These are phyloP conservation scores for Rhodamnia rubescens DNA, from an alignment of 345 rosid genomes.

Conservation along the genomic window DNA sequence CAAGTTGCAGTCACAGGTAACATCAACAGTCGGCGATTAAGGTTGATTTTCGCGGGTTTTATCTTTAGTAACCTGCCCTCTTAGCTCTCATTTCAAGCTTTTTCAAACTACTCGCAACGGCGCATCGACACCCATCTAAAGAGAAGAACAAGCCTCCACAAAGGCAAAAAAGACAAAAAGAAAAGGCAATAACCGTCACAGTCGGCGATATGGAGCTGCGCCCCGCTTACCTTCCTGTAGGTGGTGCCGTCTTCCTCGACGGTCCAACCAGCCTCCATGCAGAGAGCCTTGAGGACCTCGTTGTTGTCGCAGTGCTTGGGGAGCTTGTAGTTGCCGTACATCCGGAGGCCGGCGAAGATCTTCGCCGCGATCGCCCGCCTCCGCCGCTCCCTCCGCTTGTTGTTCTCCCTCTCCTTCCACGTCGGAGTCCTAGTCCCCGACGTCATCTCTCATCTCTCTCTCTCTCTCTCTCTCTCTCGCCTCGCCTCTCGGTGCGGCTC, in stretches of 20 bases:
- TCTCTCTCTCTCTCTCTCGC: not conserved
- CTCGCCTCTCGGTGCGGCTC: not conserved
- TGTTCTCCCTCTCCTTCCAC: slow-evolving; percentile 98
- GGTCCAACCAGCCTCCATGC: slow-evolving; percentile 92
- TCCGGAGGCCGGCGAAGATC: slow-evolving; percentile 78
- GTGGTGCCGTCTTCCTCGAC: slow-evolving; percentile 98
- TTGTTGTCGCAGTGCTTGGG: slow-evolving; percentile 99
- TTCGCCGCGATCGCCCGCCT: slow-evolving; percentile 93
- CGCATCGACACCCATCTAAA: not conserved
- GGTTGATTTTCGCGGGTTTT: not conserved
- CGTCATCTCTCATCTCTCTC: slow-evolving; percentile 38
- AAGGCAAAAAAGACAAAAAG: not conserved
- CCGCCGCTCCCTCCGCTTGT: slow-evolving; percentile 82
- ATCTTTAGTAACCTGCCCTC: not conserved
- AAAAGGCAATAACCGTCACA: not conserved
- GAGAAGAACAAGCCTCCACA: not conserved
- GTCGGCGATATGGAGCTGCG: no score
- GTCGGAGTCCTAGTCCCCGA: slow-evolving; percentile 91
- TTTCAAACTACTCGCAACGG: not conserved
- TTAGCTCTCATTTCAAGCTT: not conserved
- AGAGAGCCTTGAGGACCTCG: slow-evolving; percentile 93
- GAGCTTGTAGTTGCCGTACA: slow-evolving; percentile 86
- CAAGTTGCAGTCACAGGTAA: not conserved
- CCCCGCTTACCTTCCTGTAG: slow-evolving; percentile 51
- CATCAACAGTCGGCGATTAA: not conserved